Evolutionary conservation across 805 yeast genomes (phyloP), one percentile per base, ranked within the genome.

Genomic region (Yueomyces sinensis): DNA sequence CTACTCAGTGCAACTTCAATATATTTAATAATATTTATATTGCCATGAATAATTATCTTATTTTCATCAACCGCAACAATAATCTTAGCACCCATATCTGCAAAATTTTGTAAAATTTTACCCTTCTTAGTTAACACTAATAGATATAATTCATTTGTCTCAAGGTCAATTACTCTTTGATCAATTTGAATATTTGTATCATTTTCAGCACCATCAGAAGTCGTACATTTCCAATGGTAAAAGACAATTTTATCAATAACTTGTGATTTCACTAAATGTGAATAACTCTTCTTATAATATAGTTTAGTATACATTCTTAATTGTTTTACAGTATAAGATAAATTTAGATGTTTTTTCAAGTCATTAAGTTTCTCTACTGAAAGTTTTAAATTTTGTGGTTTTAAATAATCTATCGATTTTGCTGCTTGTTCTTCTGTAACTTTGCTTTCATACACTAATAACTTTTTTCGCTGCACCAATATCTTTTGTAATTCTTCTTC

Each of bases 71-170:
- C 31, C 2, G 49, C 46, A 6, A 47, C 52, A 5, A 51, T 52
- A 16, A 49, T 36, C 2, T 47, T 45, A 3, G 50, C 54, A n/a
- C 55, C 54, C 19, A 54, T 39, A 15, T 53, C 41, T 4, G 55
- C 45, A 27, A 54, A 43, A 37, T 54, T 54, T 27, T 51, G 45
- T 14, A 54, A 36, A 15, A 54, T 49, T 43, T 49, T 54, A 35
- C 59, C 58, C 35, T 52, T 53, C 32, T 54, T 46, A 9, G 59
- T 53, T 17, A 52, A 39, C 20, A 54, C 30, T 24, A 54, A 34
- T 13, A 54, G 39, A 34, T 47, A 49, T 40, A 49, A 45, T 32
- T 44, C 52, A 30, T 49, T 41, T 3, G 45, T 45, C 32, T 42
- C 42, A 13, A 47, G 38, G 31, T 45, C 45, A 11, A 49, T 44